These are phyloP conservation scores for Boletus reticuloceps DNA, from an alignment of 768 basidiomycete species.

Conservation along the genomic window DNA sequence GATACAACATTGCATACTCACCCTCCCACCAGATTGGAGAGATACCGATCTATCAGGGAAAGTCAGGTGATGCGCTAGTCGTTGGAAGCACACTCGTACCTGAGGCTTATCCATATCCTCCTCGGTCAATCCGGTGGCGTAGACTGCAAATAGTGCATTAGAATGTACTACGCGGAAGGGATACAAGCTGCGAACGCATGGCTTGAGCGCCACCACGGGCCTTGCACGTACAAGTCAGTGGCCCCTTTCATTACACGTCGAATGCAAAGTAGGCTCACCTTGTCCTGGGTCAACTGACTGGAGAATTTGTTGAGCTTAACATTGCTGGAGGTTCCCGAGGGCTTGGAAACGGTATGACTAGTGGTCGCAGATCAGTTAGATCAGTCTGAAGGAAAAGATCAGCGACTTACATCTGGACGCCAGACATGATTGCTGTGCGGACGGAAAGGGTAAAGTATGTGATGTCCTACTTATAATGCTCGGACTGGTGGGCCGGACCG, in stretches of 20 bases:
- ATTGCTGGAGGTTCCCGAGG: constrained; percentile 29
- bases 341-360: constrained; percentile 21
- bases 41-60: constrained; percentile 66
- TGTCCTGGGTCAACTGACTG: constrained; percentile 70
- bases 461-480: constrained; percentile 13
- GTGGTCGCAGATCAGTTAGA: background rate
- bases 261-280: constrained; percentile 43
- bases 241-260: background rate
- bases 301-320: constrained; percentile 73
- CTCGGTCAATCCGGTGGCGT: constrained; percentile 73
- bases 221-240: constrained; percentile 28
- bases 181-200: constrained; percentile 59
- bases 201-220: constrained; percentile 77
- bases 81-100: constrained; percentile 36
- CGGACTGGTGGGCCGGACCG: background rate
- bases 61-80: constrained; percentile 3
- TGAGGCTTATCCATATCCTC: constrained; percentile 85
- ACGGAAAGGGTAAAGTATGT: background rate
- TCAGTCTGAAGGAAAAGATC: background rate
- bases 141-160: constrained; percentile 40
- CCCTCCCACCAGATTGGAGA: constrained; percentile 94
- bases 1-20: constrained; percentile 21
- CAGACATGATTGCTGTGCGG: constrained; percentile 43
- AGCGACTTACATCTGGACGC: constrained; percentile 57
- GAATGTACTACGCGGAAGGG: background rate